A percentile compares a stretch with the other conserved stretches of the same genome.
These are phyloP conservation scores for Vaccinium macrocarpon DNA, from an alignment of 148 eudicot genomes.

Conservation along the genomic window DNA sequence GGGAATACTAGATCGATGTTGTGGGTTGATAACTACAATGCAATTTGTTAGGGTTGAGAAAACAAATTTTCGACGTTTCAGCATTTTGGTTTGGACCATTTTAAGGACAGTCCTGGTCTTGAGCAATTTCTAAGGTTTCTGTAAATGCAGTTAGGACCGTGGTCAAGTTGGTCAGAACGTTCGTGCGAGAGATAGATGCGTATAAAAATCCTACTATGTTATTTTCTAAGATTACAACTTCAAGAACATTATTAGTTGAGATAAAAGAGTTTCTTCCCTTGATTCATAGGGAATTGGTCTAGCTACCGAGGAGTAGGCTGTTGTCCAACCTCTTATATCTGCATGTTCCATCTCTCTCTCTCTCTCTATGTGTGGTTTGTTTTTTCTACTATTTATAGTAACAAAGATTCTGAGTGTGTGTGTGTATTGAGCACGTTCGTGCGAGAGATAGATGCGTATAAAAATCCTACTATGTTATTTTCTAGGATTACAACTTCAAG, in stretches of 20 bases:
- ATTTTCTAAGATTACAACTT: background rate
- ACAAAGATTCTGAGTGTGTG: background rate
- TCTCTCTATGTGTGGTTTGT: background rate
- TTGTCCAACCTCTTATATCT: background rate
- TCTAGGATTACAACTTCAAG: background rate
- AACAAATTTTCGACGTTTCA: background rate
- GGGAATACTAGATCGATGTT: background rate
- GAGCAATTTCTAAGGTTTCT: background rate
- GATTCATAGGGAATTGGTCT: background rate
- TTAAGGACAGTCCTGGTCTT: background rate
- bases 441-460: no score
- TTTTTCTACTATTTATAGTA: no score
- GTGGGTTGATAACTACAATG: background rate
- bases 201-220: no score
- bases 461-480: no score
- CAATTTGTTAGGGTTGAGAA: background rate
- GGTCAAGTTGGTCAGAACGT: background rate
- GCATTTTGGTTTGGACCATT: background rate
- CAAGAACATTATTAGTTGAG: background rate
- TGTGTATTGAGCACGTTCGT: no score
- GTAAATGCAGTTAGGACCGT: background rate
- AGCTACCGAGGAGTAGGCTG: no score
- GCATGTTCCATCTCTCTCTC: background rate
- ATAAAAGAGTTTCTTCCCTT: background rate
- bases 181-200: no score